Evolutionary conservation across 805 yeast genomes (phyloP).

Genomic region (Kockiozyma suomiensis): DNA sequence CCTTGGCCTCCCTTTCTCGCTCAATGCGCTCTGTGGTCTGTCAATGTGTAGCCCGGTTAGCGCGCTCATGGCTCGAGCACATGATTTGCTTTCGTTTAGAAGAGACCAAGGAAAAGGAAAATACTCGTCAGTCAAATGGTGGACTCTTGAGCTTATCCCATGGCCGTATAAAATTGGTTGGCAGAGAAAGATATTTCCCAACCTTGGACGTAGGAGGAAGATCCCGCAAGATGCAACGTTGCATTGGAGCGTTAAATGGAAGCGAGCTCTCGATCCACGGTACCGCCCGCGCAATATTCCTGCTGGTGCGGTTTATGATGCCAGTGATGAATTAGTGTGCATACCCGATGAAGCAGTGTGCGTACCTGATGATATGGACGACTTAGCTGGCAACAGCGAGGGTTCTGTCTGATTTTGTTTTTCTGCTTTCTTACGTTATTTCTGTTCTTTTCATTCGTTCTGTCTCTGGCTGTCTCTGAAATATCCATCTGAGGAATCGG

Average conservation of each 20-base stretch:
- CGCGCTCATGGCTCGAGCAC: conserved; percentile 23
- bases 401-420: no score
- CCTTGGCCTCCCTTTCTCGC: conserved; percentile 54
- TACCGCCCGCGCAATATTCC: conserved; percentile 28
- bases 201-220: conserved; percentile 56
- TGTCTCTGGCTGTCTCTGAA: no score
- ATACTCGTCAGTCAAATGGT: conserved; percentile 48
- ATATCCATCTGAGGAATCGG: no score
- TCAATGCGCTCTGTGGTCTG: conserved; percentile 48
- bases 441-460: no score
- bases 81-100: conserved; percentile 27
- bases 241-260: conserved; percentile 69
- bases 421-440: no score
- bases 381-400: no score
- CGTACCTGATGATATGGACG: no score
- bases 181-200: conserved; percentile 55
- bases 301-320: background rate
- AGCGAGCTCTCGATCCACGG: conserved; percentile 15
- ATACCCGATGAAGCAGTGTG: no score
- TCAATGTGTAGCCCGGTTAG: conserved; percentile 43
- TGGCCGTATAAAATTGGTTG: conserved; percentile 53
- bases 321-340: no score
- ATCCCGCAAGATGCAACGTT: conserved; percentile 52
- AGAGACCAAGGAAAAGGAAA: conserved; percentile 1
- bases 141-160: conserved; percentile 65